Evolutionary conservation across 2,329 filamentous ascomycete genomes (phyloP).

Genomic region (Pestalotiopsis sp.): DNA sequence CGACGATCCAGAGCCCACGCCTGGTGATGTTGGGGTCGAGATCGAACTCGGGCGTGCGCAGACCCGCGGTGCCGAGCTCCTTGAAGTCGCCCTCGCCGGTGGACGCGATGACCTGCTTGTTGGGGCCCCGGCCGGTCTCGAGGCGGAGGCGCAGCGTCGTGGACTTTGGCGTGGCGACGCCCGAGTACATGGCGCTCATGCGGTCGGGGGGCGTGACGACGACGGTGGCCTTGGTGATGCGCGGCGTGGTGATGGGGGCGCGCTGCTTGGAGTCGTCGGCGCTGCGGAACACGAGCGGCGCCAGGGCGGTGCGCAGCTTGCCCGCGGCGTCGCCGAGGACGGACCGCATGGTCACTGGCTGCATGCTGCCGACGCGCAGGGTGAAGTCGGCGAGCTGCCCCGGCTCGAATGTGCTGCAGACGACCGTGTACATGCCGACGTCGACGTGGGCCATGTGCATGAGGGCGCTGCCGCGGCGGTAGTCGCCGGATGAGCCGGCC

Average conservation of each 20-base stretch:
- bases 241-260: constrained; percentile 37
- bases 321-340: constrained; percentile 77
- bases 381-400: constrained; percentile 74
- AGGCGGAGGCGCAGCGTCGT: constrained; percentile 66
- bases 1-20: constrained; percentile 73
- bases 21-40: constrained; percentile 62
- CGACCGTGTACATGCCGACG: constrained; percentile 78
- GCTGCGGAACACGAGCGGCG: constrained; percentile 47
- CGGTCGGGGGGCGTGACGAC: constrained; percentile 37
- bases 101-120: constrained; percentile 62
- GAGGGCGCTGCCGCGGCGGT: constrained; percentile 76
- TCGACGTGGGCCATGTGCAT: constrained; percentile 63
- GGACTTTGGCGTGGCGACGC: constrained; percentile 30
- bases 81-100: constrained; percentile 72
- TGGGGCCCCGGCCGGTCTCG: constrained; percentile 60
- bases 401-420: constrained; percentile 87
- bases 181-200: constrained; percentile 12
- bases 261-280: constrained; percentile 34
- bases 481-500: constrained; percentile 82
- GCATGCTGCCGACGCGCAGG: constrained; percentile 69
- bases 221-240: constrained; percentile 63
- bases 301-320: constrained; percentile 61
- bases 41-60: constrained; percentile 74
- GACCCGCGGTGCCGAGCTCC: constrained; percentile 59
- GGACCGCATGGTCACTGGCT: constrained; percentile 54